These are phyloP conservation scores for Boletus hoseneyae DNA, from an alignment of 1,284 basidiomycete genomes.

Conservation along the genomic window DNA sequence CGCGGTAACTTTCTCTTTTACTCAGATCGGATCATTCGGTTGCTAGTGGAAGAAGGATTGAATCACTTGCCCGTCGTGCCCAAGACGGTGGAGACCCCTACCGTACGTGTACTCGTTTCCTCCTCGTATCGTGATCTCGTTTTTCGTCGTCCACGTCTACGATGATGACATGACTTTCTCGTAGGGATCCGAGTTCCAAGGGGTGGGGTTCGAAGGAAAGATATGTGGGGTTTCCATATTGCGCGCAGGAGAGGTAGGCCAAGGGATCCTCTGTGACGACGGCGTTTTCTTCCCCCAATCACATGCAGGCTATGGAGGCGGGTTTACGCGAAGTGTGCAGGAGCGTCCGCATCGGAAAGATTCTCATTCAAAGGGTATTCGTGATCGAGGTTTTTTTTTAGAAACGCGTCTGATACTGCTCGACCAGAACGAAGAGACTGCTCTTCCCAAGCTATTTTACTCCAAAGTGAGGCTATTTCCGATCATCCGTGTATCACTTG, in stretches of 20 bases:
- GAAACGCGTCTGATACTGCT: constrained; percentile 3
- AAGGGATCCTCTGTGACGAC: not conserved
- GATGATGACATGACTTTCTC: no score
- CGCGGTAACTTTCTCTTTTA: constrained; percentile 98
- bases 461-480: constrained; percentile 55
- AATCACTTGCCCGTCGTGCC: constrained; percentile 93
- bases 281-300: not conserved
- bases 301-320: constrained; percentile 81
- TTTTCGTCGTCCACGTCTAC: no score
- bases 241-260: constrained; percentile 74
- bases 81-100: constrained; percentile 79
- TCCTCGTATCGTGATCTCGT: no score
- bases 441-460: constrained; percentile 87
- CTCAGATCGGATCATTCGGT: constrained; percentile 75
- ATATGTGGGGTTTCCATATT: constrained; percentile 95
- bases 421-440: constrained; percentile 85
- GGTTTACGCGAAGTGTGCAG: constrained; percentile 94
- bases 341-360: constrained; percentile 88
- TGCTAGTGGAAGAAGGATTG: constrained; percentile 83
- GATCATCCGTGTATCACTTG: not conserved
- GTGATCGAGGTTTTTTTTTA: constrained; percentile 1
- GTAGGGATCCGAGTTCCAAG: constrained; percentile 79
- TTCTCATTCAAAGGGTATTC: constrained; percentile 86
- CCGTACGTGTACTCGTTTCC: constrained; percentile 39
- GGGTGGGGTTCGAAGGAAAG: constrained; percentile 90